Conservation (phyloP, 306 rosid species). For the Datisca glomerata region DNA sequence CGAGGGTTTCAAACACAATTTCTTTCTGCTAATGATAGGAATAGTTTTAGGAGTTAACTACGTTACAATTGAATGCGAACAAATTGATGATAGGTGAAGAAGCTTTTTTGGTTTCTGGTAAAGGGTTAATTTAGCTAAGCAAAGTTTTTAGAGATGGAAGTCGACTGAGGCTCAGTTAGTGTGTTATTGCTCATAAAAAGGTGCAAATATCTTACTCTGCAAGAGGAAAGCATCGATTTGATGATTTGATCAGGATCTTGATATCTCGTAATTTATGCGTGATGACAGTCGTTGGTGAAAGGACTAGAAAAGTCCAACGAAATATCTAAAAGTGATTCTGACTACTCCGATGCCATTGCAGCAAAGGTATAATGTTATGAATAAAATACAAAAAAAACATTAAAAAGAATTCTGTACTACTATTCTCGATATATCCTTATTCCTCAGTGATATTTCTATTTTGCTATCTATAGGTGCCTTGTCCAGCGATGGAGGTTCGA, state of each 20-base stretch:
- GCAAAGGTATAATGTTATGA: slow-evolving; percentile 84
- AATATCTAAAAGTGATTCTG: slow-evolving; percentile 47
- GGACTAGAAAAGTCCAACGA: slow-evolving; percentile 59
- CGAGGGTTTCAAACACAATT: not conserved
- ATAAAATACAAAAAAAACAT: too few species aligned
- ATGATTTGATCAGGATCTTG: too few species aligned
- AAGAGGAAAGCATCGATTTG: too few species aligned
- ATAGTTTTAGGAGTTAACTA: not conserved
- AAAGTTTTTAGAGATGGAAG: too few species aligned
- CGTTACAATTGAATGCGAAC: not conserved
- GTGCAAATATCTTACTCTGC: too few species aligned
- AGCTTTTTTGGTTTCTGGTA: too few species aligned
- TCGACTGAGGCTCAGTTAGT: too few species aligned
- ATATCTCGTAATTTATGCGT: not conserved
- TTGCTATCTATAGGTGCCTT: slow-evolving; percentile 56
- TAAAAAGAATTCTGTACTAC: not conserved
- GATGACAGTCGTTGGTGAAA: slow-evolving; percentile 45
- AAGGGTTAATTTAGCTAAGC: too few species aligned
- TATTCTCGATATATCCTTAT: too few species aligned
- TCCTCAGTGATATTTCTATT: too few species aligned
- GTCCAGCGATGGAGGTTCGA: slow-evolving; percentile 55
- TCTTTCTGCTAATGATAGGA: not conserved
- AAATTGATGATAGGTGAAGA: too few species aligned
- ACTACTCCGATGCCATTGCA: slow-evolving; percentile 53
- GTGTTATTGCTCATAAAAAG: too few species aligned